Percentiles rank a stretch among this genome's conserved stretches.
phyloP scores from a whole-genome alignment of 2,329 filamentous ascomycete genomes.

The Dactylellina haptotyla region DNA sequence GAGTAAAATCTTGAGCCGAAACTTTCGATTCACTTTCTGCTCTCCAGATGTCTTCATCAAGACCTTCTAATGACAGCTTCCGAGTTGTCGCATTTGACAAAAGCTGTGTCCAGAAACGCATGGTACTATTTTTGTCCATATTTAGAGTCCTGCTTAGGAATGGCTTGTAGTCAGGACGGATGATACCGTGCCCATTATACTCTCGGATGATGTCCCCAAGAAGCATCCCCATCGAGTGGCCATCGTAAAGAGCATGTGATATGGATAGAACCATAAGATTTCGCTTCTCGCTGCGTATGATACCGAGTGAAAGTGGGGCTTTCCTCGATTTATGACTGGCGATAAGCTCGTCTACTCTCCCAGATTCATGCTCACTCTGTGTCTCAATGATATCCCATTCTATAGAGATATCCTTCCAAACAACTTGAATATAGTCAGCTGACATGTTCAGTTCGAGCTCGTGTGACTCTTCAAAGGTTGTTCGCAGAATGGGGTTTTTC shows the following conservation, averaged over 20 bases:
- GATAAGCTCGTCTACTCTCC: constrained; percentile 43
- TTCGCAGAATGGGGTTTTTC: constrained; percentile 77
- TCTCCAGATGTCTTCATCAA: constrained; percentile 18
- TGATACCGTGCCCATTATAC: constrained; percentile 67
- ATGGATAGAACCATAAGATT: constrained; percentile 69
- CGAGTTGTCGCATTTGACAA: constrained; percentile 67
- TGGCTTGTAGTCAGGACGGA: constrained; percentile 62
- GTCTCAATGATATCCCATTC: constrained; percentile 60
- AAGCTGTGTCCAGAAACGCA: constrained; percentile 76
- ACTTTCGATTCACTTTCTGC: constrained; percentile 29
- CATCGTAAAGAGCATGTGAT: constrained; percentile 88
- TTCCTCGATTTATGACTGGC: constrained; percentile 59
- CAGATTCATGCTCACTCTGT: constrained; percentile 21
- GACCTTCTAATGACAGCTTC: constrained; percentile 60
- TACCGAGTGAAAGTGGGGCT: constrained; percentile 60
- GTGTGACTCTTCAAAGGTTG: constrained; percentile 68
- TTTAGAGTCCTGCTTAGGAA: constrained; percentile 66
- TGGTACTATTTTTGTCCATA: constrained; percentile 63
- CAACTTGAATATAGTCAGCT: constrained; percentile 68
- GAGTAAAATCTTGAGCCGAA: constrained; percentile 61
- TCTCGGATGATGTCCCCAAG: constrained; percentile 75
- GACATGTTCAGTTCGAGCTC: constrained; percentile 66
- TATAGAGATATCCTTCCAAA: constrained; percentile 61
- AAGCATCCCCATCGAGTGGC: constrained; percentile 80
- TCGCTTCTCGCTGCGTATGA: constrained; percentile 62